Conservation (phyloP, 1,284 basidiomycete genomes). For the Calocybe gambosa region DNA sequence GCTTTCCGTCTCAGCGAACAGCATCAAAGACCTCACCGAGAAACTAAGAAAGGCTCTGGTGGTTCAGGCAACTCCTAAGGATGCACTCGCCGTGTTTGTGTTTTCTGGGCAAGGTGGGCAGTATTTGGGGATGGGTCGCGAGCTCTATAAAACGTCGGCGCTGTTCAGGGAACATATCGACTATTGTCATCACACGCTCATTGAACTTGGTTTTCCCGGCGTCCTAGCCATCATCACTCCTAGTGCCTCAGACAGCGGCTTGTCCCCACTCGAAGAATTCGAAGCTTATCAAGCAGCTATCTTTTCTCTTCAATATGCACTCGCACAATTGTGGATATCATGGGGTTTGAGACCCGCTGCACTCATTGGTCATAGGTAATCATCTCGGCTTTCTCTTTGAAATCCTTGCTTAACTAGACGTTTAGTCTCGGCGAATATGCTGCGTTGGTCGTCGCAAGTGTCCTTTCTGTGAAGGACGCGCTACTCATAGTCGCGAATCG, state of each 20-base stretch:
- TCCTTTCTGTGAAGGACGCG: slow-evolving; percentile 49
- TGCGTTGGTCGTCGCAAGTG: slow-evolving; percentile 52
- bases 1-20: slow-evolving; percentile 39
- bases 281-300: slow-evolving; percentile 49
- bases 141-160: slow-evolving; percentile 42
- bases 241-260: slow-evolving; percentile 15
- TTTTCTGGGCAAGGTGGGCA: slow-evolving; percentile 70
- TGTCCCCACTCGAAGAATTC: slow-evolving; percentile 27
- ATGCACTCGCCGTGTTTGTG: slow-evolving; percentile 45
- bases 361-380: slow-evolving; percentile 62
- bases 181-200: slow-evolving; percentile 48
- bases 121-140: slow-evolving; percentile 56
- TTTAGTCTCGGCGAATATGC: slow-evolving; percentile 66
- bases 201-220: slow-evolving; percentile 42
- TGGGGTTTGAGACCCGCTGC: slow-evolving; percentile 57
- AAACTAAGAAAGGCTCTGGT: slow-evolving; percentile 34
- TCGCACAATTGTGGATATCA: slow-evolving; percentile 54
- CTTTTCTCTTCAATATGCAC: slow-evolving; percentile 55
- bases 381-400: slow-evolving; percentile 15
- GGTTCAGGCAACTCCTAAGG: slow-evolving; percentile 21
- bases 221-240: slow-evolving; percentile 40
- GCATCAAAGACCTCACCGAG: slow-evolving; percentile 37
- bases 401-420: slow-evolving; percentile 7
- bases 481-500: slow-evolving; percentile 54
- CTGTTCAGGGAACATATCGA: slow-evolving; percentile 48